phyloP scores from a whole-genome alignment of 352 stramenopile genomes.

The Phytopythium sindhum region DNA sequence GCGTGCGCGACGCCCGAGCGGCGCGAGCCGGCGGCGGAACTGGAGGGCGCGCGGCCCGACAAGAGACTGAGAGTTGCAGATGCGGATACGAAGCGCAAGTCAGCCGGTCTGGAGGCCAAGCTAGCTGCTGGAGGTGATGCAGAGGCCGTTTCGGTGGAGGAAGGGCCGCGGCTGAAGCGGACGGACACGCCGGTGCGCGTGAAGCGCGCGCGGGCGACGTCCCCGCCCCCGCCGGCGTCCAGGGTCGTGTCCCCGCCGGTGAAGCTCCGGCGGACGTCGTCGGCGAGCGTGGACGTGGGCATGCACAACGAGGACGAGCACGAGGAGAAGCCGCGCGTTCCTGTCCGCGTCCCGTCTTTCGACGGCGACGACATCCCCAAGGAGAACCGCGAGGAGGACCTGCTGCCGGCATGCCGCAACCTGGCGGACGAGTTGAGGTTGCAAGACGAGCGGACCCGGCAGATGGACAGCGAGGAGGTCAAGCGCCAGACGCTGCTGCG shows the following conservation, averaged over 20 bases:
- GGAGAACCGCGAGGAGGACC: slow-evolving; percentile 28
- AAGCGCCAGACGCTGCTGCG: slow-evolving; percentile 20
- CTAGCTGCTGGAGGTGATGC: background rate
- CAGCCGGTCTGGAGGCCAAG: background rate
- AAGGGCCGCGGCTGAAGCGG: slow-evolving; percentile 8
- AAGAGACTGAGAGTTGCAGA: background rate
- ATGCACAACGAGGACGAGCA: slow-evolving; percentile 9
- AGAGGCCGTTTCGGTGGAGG: slow-evolving; percentile 10
- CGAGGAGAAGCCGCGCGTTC: slow-evolving; percentile 25
- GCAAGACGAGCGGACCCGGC: slow-evolving; percentile 18
- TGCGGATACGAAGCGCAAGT: background rate
- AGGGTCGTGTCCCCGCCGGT: slow-evolving; percentile 17
- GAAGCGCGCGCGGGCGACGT: background rate
- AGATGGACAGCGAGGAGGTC: slow-evolving; percentile 15
- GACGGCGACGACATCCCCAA: slow-evolving; percentile 15
- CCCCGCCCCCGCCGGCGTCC: slow-evolving; percentile 16
- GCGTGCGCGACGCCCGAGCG: slow-evolving; percentile 11
- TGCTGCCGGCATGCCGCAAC: slow-evolving; percentile 21
- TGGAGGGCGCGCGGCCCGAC: background rate
- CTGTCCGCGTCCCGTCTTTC: slow-evolving; percentile 8
- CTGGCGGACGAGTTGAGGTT: slow-evolving; percentile 15
- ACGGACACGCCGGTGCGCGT: slow-evolving; percentile 1
- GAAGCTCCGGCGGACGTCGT: slow-evolving; percentile 17
- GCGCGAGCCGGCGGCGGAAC: background rate
- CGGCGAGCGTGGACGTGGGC: background rate